These are phyloP conservation scores for Fonsecaea multimorphosa DNA, from an alignment of 2,329 filamentous ascomycete genomes.

Conservation along the genomic window DNA sequence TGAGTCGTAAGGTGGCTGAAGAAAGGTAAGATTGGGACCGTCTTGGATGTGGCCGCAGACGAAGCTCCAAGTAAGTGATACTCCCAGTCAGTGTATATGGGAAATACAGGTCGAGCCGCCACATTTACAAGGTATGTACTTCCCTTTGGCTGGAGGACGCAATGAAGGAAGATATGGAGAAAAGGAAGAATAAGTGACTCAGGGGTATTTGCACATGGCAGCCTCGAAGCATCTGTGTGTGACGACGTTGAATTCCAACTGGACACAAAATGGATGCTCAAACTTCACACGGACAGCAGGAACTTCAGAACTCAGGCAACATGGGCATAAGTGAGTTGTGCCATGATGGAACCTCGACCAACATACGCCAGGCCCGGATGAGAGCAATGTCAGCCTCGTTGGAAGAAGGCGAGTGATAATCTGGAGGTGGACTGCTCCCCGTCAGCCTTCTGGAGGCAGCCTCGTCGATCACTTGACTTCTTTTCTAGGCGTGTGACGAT, in stretches of 20 bases:
- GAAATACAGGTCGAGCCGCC: background rate
- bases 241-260: background rate
- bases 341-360: background rate
- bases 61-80: background rate
- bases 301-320: background rate
- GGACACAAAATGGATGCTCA: background rate
- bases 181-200: background rate
- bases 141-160: background rate
- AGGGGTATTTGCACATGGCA: background rate
- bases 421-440: too few species aligned
- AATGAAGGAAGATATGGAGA: background rate
- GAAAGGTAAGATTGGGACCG: background rate
- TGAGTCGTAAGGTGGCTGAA: background rate
- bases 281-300: background rate
- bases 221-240: background rate
- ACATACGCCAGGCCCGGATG: background rate
- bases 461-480: conserved; percentile 1
- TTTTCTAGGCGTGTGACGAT: background rate
- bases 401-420: background rate
- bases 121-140: background rate
- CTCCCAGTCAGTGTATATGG: background rate
- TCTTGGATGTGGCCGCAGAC: background rate
- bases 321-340: background rate
- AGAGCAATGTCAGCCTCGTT: background rate
- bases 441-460: background rate